phyloP scores from a whole-genome alignment of 2,329 filamentous ascomycete species.

The Coniochaeta sp. region DNA sequence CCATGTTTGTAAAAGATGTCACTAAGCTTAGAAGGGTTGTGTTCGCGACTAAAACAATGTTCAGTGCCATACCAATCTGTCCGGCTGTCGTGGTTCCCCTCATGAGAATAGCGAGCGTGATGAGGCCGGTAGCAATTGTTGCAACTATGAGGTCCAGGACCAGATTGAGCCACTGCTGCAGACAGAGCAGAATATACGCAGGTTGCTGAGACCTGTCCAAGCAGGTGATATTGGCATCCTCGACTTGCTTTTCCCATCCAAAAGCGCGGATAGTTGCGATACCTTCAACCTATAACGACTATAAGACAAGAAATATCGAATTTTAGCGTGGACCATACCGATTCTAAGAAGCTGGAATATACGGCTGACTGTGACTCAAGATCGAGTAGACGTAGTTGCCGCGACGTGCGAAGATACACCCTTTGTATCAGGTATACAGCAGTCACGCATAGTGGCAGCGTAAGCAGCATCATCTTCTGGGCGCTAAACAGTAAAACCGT shows the following conservation, averaged over 20 bases:
- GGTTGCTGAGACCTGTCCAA: slow-evolving; percentile 28
- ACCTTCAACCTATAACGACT: slow-evolving; percentile 22
- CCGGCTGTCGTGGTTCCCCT: slow-evolving; percentile 16
- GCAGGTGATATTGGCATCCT: slow-evolving; percentile 12
- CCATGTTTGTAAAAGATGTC: slow-evolving; percentile 23
- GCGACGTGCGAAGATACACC: slow-evolving; percentile 45
- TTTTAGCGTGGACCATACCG: slow-evolving; percentile 7
- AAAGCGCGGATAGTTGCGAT: slow-evolving; percentile 20
- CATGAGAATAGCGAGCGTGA: slow-evolving; percentile 18
- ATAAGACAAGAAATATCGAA: slow-evolving; percentile 20
- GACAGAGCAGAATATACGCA: slow-evolving; percentile 39
- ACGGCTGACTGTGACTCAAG: slow-evolving; percentile 44
- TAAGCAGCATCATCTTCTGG: slow-evolving; percentile 35
- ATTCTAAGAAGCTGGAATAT: slow-evolving; percentile 10
- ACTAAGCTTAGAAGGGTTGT: slow-evolving; percentile 25
- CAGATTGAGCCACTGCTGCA: slow-evolving; percentile 45
- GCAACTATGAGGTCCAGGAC: slow-evolving; percentile 42
- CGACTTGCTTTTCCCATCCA: slow-evolving; percentile 19
- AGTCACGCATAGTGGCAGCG: slow-evolving; percentile 34
- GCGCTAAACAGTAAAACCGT: slow-evolving; percentile 34
- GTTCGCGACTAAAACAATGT: slow-evolving; percentile 25
- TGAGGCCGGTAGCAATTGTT: slow-evolving; percentile 29
- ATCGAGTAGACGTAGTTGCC: slow-evolving; percentile 48
- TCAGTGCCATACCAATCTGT: slow-evolving; percentile 26
- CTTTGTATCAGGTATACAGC: slow-evolving; percentile 26